phyloP scores from a whole-genome alignment of 768 basidiomycete species.

The Candolleomyces aberdarensis region DNA sequence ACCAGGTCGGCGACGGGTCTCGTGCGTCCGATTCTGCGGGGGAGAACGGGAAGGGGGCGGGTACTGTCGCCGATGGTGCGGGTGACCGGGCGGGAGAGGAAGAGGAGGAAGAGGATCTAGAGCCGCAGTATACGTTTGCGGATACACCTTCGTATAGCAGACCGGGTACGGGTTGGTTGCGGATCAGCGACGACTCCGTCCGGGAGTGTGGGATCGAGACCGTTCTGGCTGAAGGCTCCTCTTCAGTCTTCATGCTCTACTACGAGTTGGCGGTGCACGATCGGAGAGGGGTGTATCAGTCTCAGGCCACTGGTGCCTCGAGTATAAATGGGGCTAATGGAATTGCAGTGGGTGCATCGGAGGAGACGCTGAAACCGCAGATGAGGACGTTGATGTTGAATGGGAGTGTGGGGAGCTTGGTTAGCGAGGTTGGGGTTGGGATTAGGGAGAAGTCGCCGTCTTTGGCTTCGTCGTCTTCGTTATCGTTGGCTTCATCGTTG shows the following conservation, averaged over 20 bases:
- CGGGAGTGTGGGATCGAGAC: conserved; percentile 70
- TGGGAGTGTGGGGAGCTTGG: conserved; percentile 47
- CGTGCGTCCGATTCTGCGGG: background rate
- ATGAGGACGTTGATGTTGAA: conserved; percentile 38
- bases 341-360: conserved; percentile 20
- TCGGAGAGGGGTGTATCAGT: conserved; percentile 21
- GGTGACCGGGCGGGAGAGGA: too few species aligned
- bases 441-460: conserved; percentile 11
- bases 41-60: background rate
- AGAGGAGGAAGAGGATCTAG: background rate
- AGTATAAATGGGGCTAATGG: background rate
- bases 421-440: conserved; percentile 41
- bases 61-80: background rate
- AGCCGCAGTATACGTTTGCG: conserved; percentile 6
- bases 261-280: conserved; percentile 67
- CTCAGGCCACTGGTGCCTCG: background rate
- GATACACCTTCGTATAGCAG: conserved; percentile 19
- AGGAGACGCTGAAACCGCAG: conserved; percentile 64
- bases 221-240: conserved; percentile 66
- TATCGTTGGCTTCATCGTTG: too few species aligned
- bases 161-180: conserved; percentile 74
- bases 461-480: too few species aligned
- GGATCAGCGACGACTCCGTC: conserved; percentile 85
- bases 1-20: conserved; percentile 17
- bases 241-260: conserved; percentile 86